Percentiles rank a stretch among this genome's conserved stretches.
These are phyloP conservation scores for Cadophora malorum DNA, from an alignment of 2,329 filamentous ascomycete species.

Conservation along the genomic window DNA sequence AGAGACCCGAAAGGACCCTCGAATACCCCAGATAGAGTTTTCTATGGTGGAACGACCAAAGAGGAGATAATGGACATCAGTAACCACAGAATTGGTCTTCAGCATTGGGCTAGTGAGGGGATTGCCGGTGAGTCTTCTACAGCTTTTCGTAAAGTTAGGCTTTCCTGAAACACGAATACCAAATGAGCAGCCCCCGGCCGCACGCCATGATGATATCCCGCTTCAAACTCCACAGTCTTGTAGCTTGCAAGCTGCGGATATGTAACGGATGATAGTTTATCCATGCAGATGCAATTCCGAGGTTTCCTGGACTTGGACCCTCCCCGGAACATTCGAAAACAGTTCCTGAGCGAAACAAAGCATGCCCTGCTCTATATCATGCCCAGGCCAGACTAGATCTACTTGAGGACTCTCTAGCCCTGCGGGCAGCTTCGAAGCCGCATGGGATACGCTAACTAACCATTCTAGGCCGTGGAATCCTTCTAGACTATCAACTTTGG, in stretches of 20 bases:
- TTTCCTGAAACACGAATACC: background rate
- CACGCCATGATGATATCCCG: too few species aligned
- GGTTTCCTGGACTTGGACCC: too few species aligned
- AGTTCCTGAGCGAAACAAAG: too few species aligned
- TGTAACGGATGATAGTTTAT: background rate
- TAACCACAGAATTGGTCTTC: constrained; percentile 54
- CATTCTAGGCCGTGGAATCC: constrained; percentile 54
- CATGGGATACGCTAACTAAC: background rate
- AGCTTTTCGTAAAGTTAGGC: background rate
- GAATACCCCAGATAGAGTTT: constrained; percentile 48
- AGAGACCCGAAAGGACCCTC: constrained; percentile 38
- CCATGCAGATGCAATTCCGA: too few species aligned
- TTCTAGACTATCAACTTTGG: constrained; percentile 57
- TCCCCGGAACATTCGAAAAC: too few species aligned
- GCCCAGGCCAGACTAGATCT: background rate
- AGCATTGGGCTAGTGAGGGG: constrained; percentile 56
- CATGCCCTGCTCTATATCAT: background rate
- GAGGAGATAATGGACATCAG: constrained; percentile 53
- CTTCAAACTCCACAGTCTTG: background rate
- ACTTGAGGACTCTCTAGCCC: background rate
- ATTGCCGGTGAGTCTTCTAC: constrained; percentile 47
- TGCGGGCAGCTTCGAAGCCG: background rate
- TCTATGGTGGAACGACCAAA: constrained; percentile 56
- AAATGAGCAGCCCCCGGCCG: too few species aligned
- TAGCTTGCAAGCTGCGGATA: background rate